A percentile compares a stretch with the other conserved stretches of the same genome.
Evolutionary conservation across 495 filamentous ascomycete genomes (phyloP).

Genomic region (Penicillium paxilli): DNA sequence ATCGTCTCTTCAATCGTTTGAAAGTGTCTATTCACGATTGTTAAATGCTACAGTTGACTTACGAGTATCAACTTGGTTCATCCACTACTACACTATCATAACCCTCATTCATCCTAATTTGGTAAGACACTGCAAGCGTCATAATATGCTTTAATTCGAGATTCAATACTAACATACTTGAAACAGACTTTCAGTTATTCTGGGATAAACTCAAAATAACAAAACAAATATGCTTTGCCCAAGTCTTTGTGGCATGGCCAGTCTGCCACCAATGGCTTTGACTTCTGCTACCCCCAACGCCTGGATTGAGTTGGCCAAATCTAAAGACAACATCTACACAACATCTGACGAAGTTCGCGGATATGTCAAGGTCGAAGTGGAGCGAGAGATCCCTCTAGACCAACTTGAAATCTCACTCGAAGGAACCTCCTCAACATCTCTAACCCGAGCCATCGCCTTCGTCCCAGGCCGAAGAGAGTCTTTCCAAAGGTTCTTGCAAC

Average conservation of each 20-base stretch:
- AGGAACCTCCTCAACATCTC: slow-evolving; percentile 35
- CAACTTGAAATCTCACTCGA: slow-evolving; percentile 69
- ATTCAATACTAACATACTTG: background rate
- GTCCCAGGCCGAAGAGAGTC: slow-evolving; percentile 40
- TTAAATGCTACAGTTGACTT: too few relatives aligned
- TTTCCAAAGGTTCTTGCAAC: slow-evolving; percentile 59
- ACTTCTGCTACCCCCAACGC: background rate
- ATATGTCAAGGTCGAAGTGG: slow-evolving; percentile 50
- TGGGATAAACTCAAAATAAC: background rate
- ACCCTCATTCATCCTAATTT: background rate
- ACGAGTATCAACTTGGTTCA: background rate
- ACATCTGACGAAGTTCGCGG: slow-evolving; percentile 52
- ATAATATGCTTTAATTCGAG: background rate
- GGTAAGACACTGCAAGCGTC: background rate
- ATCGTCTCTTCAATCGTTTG: background rate
- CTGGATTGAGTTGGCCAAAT: background rate
- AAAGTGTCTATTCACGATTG: background rate
- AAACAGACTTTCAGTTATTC: background rate
- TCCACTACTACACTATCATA: too few relatives aligned
- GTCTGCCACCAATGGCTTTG: background rate
- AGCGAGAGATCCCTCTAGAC: slow-evolving; percentile 64
- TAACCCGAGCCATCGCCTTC: slow-evolving; percentile 4
- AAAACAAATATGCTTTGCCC: background rate
- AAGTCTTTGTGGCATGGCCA: background rate
- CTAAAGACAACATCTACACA: slow-evolving; percentile 28